Conservation (phyloP, 2,329 filamentous ascomycete species). For the Coniochaeta prunicola region DNA sequence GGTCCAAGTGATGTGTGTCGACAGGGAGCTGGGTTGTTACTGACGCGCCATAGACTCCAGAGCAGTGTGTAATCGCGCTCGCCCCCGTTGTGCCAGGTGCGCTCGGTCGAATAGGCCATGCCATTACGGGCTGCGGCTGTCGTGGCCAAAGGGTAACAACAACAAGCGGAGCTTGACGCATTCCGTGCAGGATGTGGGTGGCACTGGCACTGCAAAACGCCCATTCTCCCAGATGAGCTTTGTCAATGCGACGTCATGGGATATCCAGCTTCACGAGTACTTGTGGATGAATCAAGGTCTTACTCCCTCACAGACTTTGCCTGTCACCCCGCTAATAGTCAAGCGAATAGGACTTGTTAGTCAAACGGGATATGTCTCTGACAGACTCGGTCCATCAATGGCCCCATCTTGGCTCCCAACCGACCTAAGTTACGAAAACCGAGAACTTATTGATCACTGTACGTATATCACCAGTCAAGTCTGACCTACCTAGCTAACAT, state of each 20-base stretch:
- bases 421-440: slow-evolving; percentile 10
- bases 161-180: slow-evolving; percentile 14
- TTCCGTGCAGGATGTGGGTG: slow-evolving; percentile 11
- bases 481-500: slow-evolving; percentile 10
- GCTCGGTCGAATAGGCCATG: slow-evolving; percentile 11
- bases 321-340: slow-evolving; percentile 11
- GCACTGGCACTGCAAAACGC: slow-evolving; percentile 8
- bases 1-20: slow-evolving; percentile 4
- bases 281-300: slow-evolving; percentile 15
- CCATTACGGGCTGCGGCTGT: slow-evolving; percentile 15
- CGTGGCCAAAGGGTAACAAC: slow-evolving; percentile 13
- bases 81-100: slow-evolving; percentile 13
- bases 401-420: slow-evolving; percentile 13
- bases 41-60: slow-evolving; percentile 11
- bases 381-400: slow-evolving; percentile 10
- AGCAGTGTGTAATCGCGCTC: slow-evolving; percentile 9
- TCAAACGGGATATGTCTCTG: slow-evolving; percentile 9
- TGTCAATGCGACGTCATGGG: slow-evolving; percentile 15
- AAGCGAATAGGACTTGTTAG: slow-evolving; percentile 10
- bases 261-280: slow-evolving; percentile 15
- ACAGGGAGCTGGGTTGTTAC: slow-evolving; percentile 8
- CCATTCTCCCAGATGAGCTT: slow-evolving; percentile 13
- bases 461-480: slow-evolving; percentile 2
- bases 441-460: slow-evolving; percentile 15
- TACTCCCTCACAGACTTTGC: slow-evolving; percentile 9